Evolutionary conservation across 345 rosid species (phyloP), one percentile per base, ranked within the genome.

Genomic region (Corchorus olitorius): DNA sequence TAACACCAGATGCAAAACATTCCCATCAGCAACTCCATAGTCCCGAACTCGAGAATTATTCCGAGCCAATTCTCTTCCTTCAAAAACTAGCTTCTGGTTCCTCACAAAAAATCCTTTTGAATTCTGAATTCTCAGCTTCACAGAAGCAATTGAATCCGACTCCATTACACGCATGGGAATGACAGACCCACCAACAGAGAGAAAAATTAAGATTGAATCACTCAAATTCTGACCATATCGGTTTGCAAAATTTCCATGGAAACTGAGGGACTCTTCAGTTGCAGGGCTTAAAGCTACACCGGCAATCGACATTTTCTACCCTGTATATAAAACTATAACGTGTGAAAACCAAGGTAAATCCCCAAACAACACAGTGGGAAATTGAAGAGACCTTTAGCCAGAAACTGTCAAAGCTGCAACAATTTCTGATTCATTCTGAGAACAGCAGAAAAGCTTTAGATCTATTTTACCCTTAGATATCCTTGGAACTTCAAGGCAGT

Each of bases 61-160:
- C 61, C 85, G 83, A 70, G 96, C 83, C 70, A 88, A 65, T 69
- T 92, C 96, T 76, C 88, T 82, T 34, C 97, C 92, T 54, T 83
- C 86, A 70, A 60, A 84, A n/a, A 91, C 85, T 80, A 94, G 84
- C 74, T 80, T 94, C 84, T 85, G 96, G 81, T 83, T 89, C 84
- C 87, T 92, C 65, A 79, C 89, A 72, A 87, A 85, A 83, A 89
- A 80, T 0, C 96, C 97, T 78, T 84, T 86, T 71, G 77, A 83
- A 76, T 81, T 81, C 85, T 89, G 94, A 82, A 94, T 91, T 82
- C 93, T 87, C 77, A 91, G 83, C 85, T 91, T 94, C 84, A 94
- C 88, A 34, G 88, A 89, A 5, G 93, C 92, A 83, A 94, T 84
- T 8, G 90, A 89, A 78, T 89, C 97, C 0, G 89, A 91, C 84